Base-by-base conservation (phyloP, 139 green algal genomes). In the Asterochloris erici region DNA sequence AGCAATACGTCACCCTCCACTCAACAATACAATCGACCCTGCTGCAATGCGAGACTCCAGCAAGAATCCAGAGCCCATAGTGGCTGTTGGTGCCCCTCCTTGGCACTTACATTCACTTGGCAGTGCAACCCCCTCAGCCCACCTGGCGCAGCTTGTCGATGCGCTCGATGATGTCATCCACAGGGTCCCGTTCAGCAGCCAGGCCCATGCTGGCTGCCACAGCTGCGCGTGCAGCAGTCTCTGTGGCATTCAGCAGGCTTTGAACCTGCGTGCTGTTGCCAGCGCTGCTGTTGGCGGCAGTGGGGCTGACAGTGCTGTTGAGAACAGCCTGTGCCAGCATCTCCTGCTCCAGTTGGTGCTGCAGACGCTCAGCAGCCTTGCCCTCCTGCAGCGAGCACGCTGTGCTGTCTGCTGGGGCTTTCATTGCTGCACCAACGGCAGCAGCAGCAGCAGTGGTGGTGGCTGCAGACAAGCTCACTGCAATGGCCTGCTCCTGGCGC, bases 401-500 rank as follows among this genome's bases (percentile, higher is more conserved):
- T 13, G 0, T 26, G 21, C 19, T 71, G 21, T 21, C 19, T 64
- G 38, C 17, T 17, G 12, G 11, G 27, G 74, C 14, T 63, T 29
- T 83, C 16, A 83, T 28, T 11, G 79, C 68, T 54, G 38, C 38
- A 54, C 2, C 38, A 54, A 54, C 38, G 6, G 38, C 38, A 54
- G 38, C 38, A 54, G 2, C 38, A 54, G 38, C 38, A 54, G 2
- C 38, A 54, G 38, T 6, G 6, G 38, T 26, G 21, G 66, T 71
- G 21, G 66, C 19, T 64, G 38, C 17, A 2, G 12, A 26, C 24
- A 28, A 21, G 14, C 68, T 83, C 29, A 83, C 66, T 2, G 79
- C 68, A 17, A 26, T 24, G 0, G 73, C 64, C 28, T 83, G 85
- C 23, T 86, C 82, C 14, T 88, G 81, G 21, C 78, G 82, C 63